Conservation (phyloP, 164 flowering plant species). For the Chimonanthus salicifolius region DNA sequence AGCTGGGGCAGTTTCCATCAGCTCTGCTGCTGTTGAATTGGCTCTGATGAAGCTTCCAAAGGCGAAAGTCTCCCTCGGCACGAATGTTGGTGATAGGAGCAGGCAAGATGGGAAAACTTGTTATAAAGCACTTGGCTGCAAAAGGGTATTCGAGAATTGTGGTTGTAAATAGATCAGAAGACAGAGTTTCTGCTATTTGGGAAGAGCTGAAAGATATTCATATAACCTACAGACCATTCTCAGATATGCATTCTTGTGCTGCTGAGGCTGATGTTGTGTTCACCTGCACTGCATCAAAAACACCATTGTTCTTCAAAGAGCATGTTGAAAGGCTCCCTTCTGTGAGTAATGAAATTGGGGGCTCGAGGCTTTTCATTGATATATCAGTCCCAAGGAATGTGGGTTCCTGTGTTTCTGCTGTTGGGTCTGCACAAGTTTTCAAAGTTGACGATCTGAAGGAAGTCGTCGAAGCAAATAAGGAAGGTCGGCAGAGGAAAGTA, state of each 20-base stretch:
- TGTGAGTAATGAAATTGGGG: slow-evolving; percentile 50
- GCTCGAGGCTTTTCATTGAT: slow-evolving; percentile 72
- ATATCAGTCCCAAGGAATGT: slow-evolving; percentile 97
- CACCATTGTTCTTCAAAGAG: slow-evolving; percentile 60
- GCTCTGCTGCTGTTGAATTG: slow-evolving; percentile 96
- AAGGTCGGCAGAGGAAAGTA: slow-evolving; percentile 79
- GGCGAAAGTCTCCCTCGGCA: slow-evolving; percentile 49
- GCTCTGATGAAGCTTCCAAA: slow-evolving; percentile 87
- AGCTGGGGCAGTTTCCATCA: slow-evolving; percentile 92
- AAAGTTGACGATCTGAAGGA: slow-evolving; percentile 98
- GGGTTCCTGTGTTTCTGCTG: slow-evolving; percentile 65
- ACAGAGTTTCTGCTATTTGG: slow-evolving; percentile 65
- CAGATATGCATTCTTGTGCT: slow-evolving; percentile 65
- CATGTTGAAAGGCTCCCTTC: slow-evolving; percentile 55
- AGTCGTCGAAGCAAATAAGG: slow-evolving; percentile 94
- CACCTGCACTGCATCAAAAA: slow-evolving; percentile 90
- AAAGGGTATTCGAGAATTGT: slow-evolving; percentile 89
- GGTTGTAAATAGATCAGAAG: slow-evolving; percentile 81
- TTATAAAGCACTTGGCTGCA: slow-evolving; percentile 86
- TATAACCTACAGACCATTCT: slow-evolving; percentile 71
- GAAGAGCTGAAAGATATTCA: slow-evolving; percentile 71
- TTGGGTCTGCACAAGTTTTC: slow-evolving; percentile 54
- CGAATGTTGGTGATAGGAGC: slow-evolving; percentile 87
- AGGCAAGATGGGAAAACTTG: slow-evolving; percentile 98
- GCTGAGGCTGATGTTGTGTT: slow-evolving; percentile 88